Conservation (phyloP, 495 filamentous ascomycete species). For the Durotheca rogersii region DNA sequence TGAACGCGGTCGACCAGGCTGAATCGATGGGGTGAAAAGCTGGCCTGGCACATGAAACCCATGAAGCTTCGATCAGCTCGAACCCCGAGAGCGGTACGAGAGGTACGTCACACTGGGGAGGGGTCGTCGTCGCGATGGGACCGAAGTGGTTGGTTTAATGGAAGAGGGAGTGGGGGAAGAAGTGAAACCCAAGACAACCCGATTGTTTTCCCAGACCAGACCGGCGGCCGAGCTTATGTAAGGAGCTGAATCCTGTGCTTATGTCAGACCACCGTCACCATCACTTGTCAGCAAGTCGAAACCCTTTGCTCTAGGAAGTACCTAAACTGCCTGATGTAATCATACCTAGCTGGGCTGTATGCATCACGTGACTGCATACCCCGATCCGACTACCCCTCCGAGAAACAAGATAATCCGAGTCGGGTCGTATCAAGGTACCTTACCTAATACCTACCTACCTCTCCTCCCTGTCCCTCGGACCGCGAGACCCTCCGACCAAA, state of each 20-base stretch:
- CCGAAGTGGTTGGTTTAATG: conserved; percentile 1
- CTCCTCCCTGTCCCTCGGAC: background rate
- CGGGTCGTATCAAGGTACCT: background rate
- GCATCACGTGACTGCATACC: too few species aligned
- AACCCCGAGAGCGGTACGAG: background rate
- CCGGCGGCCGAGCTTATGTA: background rate
- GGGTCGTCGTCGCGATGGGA: conserved; percentile 19
- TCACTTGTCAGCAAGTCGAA: too few species aligned
- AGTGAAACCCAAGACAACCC: too few species aligned
- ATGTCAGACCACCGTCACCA: background rate
- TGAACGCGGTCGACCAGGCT: too few species aligned
- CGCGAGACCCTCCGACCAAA: conserved; percentile 24
- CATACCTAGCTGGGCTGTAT: too few species aligned
- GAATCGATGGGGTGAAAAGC: conserved; percentile 17
- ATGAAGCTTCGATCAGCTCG: conserved; percentile 11
- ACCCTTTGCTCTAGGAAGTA: too few species aligned
- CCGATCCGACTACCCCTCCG: too few species aligned
- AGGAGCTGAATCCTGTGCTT: too few species aligned
- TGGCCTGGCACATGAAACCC: conserved; percentile 24
- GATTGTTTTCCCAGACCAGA: too few species aligned
- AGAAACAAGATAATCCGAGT: too few species aligned
- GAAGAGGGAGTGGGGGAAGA: too few species aligned
- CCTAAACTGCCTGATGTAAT: too few species aligned
- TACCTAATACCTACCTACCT: background rate
- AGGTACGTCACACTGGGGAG: conserved; percentile 25